Evolutionary conservation across 805 yeast species (phyloP).

Genomic region (Barnettozyma vustinii): DNA sequence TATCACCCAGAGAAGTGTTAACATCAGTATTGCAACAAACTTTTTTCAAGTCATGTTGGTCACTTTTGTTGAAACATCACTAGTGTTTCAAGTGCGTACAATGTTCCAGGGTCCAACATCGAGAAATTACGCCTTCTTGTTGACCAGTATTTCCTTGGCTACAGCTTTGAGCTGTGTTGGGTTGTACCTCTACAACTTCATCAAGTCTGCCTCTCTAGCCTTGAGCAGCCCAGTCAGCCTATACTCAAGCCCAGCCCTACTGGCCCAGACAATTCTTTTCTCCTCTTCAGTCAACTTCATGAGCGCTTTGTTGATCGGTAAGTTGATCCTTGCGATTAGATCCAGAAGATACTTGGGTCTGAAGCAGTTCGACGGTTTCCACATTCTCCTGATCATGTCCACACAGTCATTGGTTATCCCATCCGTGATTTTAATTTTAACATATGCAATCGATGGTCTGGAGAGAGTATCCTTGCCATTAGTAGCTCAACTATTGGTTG

Average conservation of each 20-base stretch:
- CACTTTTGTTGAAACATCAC: conserved; percentile 53
- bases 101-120: conserved; percentile 60
- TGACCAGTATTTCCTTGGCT: conserved; percentile 34
- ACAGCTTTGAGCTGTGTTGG: conserved; percentile 53
- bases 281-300: conserved; percentile 62
- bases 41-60: conserved; percentile 57
- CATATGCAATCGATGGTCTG: conserved; percentile 35
- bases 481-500: conserved; percentile 56
- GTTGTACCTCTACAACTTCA: conserved; percentile 50
- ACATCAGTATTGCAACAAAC: conserved; percentile 55
- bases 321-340: conserved; percentile 62
- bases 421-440: conserved; percentile 56
- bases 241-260: conserved; percentile 36
- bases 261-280: conserved; percentile 57
- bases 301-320: conserved; percentile 55
- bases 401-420: conserved; percentile 81
- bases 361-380: conserved; percentile 77
- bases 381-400: conserved; percentile 74
- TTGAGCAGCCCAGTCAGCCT: conserved; percentile 14
- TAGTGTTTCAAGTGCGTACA: conserved; percentile 66
- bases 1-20: conserved; percentile 33
- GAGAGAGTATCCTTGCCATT: conserved; percentile 39
- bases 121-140: conserved; percentile 33
- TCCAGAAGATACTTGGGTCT: conserved; percentile 74
- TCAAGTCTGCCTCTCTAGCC: conserved; percentile 36